Conservation (phyloP, 2,329 filamentous ascomycete genomes). For the Fusarium sp. region DNA sequence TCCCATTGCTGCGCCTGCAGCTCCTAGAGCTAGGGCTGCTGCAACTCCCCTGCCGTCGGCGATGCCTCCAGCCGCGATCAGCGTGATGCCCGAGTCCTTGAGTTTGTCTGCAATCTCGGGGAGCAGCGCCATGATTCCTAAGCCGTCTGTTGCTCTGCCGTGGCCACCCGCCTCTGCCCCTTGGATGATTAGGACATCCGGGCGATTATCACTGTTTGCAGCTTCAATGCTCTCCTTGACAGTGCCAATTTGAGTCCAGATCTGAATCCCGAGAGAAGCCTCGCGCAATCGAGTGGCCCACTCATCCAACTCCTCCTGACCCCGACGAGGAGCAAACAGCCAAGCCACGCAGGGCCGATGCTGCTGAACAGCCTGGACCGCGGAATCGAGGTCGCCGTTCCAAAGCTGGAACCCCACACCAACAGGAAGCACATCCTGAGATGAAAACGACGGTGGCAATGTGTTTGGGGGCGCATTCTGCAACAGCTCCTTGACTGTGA, state of each 20-base stretch:
- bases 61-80: constrained; percentile 66
- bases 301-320: constrained; percentile 51
- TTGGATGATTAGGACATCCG: constrained; percentile 65
- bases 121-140: constrained; percentile 59
- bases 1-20: constrained; percentile 68
- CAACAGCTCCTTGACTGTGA: constrained; percentile 41
- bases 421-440: constrained; percentile 51
- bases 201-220: constrained; percentile 46
- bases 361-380: constrained; percentile 45
- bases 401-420: constrained; percentile 60
- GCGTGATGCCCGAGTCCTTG: constrained; percentile 49
- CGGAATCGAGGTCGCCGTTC: constrained; percentile 53
- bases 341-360: constrained; percentile 55
- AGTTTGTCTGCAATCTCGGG: constrained; percentile 62
- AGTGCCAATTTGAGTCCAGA: constrained; percentile 66
- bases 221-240: constrained; percentile 60
- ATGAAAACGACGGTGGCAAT: constrained; percentile 20
- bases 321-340: constrained; percentile 54
- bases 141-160: constrained; percentile 57
- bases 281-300: constrained; percentile 60
- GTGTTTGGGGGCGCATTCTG: constrained; percentile 14
- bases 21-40: constrained; percentile 63
- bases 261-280: constrained; percentile 54
- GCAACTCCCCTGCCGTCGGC: constrained; percentile 63
- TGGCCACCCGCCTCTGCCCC: constrained; percentile 67